phyloP scores from a whole-genome alignment of 805 yeast genomes.

The Nakazawaea holstii region DNA sequence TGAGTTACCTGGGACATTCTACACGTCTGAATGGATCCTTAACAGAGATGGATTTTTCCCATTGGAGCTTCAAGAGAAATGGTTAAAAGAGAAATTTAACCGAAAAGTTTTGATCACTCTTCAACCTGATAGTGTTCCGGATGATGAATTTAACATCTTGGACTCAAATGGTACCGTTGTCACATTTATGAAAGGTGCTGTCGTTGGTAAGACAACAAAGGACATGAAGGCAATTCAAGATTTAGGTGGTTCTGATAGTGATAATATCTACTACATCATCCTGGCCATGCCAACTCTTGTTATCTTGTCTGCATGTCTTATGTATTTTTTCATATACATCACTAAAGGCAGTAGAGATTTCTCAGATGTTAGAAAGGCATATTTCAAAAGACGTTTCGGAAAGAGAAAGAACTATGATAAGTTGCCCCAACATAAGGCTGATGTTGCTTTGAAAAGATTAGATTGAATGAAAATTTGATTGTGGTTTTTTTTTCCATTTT shows the following conservation, averaged over 20 bases:
- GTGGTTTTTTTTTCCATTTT: neutral
- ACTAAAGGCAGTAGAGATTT: constrained; percentile 55
- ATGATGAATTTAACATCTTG: constrained; percentile 59
- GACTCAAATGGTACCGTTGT: constrained; percentile 33
- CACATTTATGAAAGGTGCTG: constrained; percentile 45
- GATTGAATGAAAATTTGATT: neutral
- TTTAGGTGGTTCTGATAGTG: constrained; percentile 33
- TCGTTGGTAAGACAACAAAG: constrained; percentile 41
- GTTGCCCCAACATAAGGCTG: constrained; percentile 9
- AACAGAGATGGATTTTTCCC: constrained; percentile 61
- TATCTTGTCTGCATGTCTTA: constrained; percentile 48
- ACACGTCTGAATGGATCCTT: constrained; percentile 64
- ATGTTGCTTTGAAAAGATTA: constrained; percentile 10
- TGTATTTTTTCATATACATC: constrained; percentile 58
- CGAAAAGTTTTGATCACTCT: constrained; percentile 60
- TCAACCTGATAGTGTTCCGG: constrained; percentile 64
- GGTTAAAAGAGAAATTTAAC: constrained; percentile 53
- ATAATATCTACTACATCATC: constrained; percentile 49
- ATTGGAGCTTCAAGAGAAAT: constrained; percentile 52
- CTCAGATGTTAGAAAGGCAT: constrained; percentile 33
- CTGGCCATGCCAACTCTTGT: constrained; percentile 67
- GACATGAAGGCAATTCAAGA: constrained; percentile 26
- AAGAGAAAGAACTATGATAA: constrained; percentile 8
- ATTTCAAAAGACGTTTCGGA: constrained; percentile 9
- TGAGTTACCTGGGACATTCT: constrained; percentile 40